Base-by-base conservation (phyloP, 768 basidiomycete species). In the Boletus rubroflammeus region DNA sequence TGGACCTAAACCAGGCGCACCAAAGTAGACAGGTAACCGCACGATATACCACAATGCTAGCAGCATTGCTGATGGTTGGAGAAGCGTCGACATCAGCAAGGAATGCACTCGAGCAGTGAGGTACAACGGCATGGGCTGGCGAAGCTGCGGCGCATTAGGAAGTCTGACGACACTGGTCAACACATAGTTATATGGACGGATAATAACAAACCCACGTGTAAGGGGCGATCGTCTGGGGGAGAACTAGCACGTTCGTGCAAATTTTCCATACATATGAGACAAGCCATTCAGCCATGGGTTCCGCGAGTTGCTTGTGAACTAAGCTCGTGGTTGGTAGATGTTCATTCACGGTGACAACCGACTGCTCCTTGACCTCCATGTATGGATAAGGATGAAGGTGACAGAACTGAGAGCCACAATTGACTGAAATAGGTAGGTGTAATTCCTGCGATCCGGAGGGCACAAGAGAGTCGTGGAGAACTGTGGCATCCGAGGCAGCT, bases 31-130 rank as follows among this genome's bases (percentile, higher is more conserved):
- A 10, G 90, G 90, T 19, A 92, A 76, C 46, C 82, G 84, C 35
- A 82, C 82, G 49, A 92, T 89, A 66, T 92, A 92, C 89, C 90
- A 91, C 42, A 92, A 59, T 3, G 88, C 85, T 49, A 92, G 73
- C 56, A 91, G 78, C 43, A 90, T 79, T 29, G 86, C 90, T 7
- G 89, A 91, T 1, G 90, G 90, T 64, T 92, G 90, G 48, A 92
- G 72, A 41, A 92, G 75, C 3, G 90, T 92, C 7, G 90, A 89
- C 51, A 90, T 76, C 54, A 92, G 66, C 61, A 92, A 73, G 9
- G 85, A 84, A 59, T 90, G 90, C 25, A 90, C 78, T 8, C 84
- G 81, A 14, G 77, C 70, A 15, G 81, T 76, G 54, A 92, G 73
- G 62, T 52, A 68, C 59, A 54, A 63, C 66, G 47, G 83, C 58